Base-by-base conservation (phyloP, 2,329 filamentous ascomycete species). In the Ceratocystis colombiana region DNA sequence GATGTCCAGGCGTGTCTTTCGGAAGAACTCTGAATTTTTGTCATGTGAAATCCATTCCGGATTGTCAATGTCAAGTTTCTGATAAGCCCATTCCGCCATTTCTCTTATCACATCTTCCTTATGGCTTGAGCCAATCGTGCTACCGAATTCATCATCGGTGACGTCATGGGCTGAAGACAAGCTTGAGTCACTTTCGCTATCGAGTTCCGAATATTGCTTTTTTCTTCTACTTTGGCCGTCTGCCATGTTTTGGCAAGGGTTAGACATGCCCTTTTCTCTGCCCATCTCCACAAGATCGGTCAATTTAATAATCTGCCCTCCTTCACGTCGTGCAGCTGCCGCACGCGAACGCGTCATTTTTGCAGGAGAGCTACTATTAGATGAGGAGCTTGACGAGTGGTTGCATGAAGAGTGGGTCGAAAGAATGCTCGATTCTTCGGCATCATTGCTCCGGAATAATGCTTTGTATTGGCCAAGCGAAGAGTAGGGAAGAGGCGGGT, bases 401-500 rank as follows among this genome's bases (percentile, higher is more conserved):
- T 41, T 15, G 37, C 37, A 41, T 15, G 37, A 41, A 41, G 37
- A 41, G 37, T 37, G 17, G 15, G 28, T 20, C 6, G 55, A 37
- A 15, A 25, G 20, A 28, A 37, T 20, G 25, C 55, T 30, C 1
- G 25, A n/a, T 59, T 64, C 63, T 6, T 61, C 33, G 41, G 33
- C 4, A 25, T 61, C n/a, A 12, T 22, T 33, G 22, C 41, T n/a
- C 45, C 46, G 28, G 30, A 62, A 62, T 15, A 61, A 37, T 53
- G 37, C 37, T 7, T 59, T 33, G 37, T 68, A 66, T 28, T 68
- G 64, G 28, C 44, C 41, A 5, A 68, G 41, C 7, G 66, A 68
- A 22, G 20, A 37, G 37, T 69, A 65, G 22, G 67, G 70, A 37
- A 65, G 70, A 1, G 83, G 83, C 2, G 79, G 73, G 22, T 75